Percentiles rank a stretch among this genome's conserved stretches.
phyloP scores from a whole-genome alignment of 2,329 filamentous ascomycete species.

The Blastomyces percursus region DNA sequence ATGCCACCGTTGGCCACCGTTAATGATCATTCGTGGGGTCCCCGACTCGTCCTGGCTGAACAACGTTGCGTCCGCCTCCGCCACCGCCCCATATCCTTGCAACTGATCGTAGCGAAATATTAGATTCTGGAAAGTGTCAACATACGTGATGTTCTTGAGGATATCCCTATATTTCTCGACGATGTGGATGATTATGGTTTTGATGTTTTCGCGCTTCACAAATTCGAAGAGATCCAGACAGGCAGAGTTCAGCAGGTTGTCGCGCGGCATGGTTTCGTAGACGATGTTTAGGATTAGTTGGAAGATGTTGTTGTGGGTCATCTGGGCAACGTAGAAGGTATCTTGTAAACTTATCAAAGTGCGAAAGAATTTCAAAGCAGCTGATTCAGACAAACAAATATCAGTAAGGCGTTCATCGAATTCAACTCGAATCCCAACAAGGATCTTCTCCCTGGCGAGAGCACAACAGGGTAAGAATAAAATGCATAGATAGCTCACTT shows the following conservation, averaged over 20 bases:
- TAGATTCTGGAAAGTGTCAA: conserved; percentile 72
- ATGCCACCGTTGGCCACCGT: conserved; percentile 48
- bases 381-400: conserved; percentile 33
- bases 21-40: conserved; percentile 41
- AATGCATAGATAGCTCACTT: conserved; percentile 44
- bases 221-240: conserved; percentile 90
- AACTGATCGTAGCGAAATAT: conserved; percentile 70
- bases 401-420: background rate
- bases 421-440: background rate
- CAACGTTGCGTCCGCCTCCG: conserved; percentile 52
- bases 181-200: conserved; percentile 69
- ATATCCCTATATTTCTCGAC: conserved; percentile 75
- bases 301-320: conserved; percentile 70
- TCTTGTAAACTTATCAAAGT: conserved; percentile 76
- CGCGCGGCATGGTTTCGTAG: conserved; percentile 72
- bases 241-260: conserved; percentile 88
- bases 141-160: conserved; percentile 63
- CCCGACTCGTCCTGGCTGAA: conserved; percentile 61
- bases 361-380: conserved; percentile 87
- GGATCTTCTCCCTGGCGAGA: background rate
- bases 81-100: conserved; percentile 50
- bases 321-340: conserved; percentile 78
- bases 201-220: conserved; percentile 71
- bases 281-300: conserved; percentile 78
- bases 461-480: background rate